A percentile compares a stretch with the other conserved stretches of the same genome.
These are phyloP conservation scores for Acanthamoeba quina DNA, from an alignment of 208 protist species.

Conservation along the genomic window DNA sequence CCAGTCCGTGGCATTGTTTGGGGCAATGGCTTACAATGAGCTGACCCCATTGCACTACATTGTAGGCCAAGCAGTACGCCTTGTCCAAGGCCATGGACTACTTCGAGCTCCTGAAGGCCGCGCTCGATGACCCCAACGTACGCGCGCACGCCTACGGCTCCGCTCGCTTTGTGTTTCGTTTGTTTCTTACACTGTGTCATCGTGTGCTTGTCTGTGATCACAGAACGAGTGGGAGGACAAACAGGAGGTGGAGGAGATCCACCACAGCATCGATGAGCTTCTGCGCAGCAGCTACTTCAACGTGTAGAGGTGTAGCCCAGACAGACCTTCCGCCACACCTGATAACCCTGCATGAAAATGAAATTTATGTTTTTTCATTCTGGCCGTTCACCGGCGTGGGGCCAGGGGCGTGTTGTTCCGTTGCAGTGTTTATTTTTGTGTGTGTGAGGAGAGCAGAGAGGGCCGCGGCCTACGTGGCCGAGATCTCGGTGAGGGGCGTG, in stretches of 20 bases:
- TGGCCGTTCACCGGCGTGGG: no score
- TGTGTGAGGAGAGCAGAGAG: not conserved
- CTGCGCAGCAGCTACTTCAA: slow-evolving; percentile 5
- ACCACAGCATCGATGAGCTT: slow-evolving; percentile 53
- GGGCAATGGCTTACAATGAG: no score
- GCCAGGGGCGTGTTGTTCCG: no score
- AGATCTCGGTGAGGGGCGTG: not conserved
- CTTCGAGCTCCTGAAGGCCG: slow-evolving; percentile 19
- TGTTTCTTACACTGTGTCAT: not conserved
- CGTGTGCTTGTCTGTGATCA: not conserved
- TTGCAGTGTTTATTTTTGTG: not conserved
- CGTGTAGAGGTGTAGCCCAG: not conserved
- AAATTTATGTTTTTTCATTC: no score
- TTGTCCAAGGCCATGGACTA: slow-evolving; percentile 40
- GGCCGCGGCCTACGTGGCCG: not conserved
- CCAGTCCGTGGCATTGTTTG: not conserved
- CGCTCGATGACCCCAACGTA: slow-evolving; percentile 48
- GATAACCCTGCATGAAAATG: no score
- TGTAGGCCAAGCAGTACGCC: slow-evolving; percentile 14
- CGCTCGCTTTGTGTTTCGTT: not conserved
- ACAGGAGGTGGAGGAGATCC: slow-evolving; percentile 62
- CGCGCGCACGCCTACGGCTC: no score
- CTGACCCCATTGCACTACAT: not conserved
- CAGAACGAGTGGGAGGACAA: slow-evolving; percentile 70
- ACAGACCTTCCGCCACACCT: no score